Evolutionary conservation across 139 green algal species (phyloP), one percentile per base, ranked within the genome.

Genomic region (Nannochloris sp.): DNA sequence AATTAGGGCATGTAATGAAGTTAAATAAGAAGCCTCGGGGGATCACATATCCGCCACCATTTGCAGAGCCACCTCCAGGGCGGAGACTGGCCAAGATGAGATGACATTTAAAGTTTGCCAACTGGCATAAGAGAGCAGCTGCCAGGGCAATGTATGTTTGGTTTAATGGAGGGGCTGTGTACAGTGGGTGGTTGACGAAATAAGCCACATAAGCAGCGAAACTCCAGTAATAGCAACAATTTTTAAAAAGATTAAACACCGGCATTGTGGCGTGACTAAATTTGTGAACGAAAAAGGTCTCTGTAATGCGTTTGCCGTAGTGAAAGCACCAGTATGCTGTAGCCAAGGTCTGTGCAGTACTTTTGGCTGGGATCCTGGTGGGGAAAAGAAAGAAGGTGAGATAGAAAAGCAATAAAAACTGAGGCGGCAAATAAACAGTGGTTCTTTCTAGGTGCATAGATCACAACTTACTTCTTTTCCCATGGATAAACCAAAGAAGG

Each of bases 1-100:
- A 99, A 82, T 99, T 99, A 64, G 94, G 84, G 79, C 94, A 99
- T 27, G 92, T 97, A 54, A 98, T 87, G 72, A 81, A 89, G 60
- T 97, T 76, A 70, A 98, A 99, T 1, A 91, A 79, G 74, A 93
- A 92, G 30, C 90, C 90, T 4, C 65, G 56, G 1, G 92, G 92
- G 62, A 97, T 93, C 47, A 81, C 81, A 82, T 98, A 98, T n/a
- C n/a, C n/a, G n/a, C n/a, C n/a, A n/a, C n/a, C n/a, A n/a, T n/a
- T n/a, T 36, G 44, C 67, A 61, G 80, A 86, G n/a, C 83, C 75
- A 7, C 87, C 87, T 19, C 78, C 68, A 7, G 70, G 72, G 19
- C 93, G 79, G 58, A 99, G 81, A 67, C 85, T 89, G 15, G 76
- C 31, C 57, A 96, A 81, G 46, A 96, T 89, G 34, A 95, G 44